These are phyloP conservation scores for Coriolopsis trogii DNA, from an alignment of 1,284 basidiomycete genomes.

Conservation along the genomic window DNA sequence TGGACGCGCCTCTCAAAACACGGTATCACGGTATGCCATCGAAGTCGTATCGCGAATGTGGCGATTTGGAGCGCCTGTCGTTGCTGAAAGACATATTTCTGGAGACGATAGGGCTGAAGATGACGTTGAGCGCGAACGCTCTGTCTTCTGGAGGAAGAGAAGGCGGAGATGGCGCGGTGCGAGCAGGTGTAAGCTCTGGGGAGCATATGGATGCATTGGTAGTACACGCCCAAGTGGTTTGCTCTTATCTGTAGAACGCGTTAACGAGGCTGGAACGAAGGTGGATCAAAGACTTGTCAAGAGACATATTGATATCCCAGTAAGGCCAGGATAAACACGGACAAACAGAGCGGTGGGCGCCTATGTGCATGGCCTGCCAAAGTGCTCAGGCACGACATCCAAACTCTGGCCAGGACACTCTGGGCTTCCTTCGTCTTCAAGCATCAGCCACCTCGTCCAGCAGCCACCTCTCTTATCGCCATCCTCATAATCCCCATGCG, in stretches of 20 bases:
- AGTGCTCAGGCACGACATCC: neutral
- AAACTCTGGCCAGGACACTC: neutral
- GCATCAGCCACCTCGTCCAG: slow-evolving; percentile 12
- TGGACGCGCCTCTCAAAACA: slow-evolving; percentile 34
- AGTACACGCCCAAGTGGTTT: neutral
- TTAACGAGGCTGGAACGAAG: neutral
- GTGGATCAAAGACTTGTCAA: no score
- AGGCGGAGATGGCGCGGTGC: slow-evolving; percentile 2
- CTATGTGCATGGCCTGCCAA: neutral
- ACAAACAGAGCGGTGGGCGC: slow-evolving; percentile 9
- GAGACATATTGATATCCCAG: neutral
- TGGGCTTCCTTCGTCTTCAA: slow-evolving; percentile 2
- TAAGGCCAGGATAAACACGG: slow-evolving; percentile 10
- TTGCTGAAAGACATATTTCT: slow-evolving; percentile 48
- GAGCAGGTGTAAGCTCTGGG: neutral
- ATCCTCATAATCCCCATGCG: slow-evolving; percentile 24
- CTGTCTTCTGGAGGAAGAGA: neutral
- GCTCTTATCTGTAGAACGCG: neutral
- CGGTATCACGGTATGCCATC: slow-evolving; percentile 34
- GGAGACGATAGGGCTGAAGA: slow-evolving; percentile 38
- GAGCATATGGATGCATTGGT: neutral
- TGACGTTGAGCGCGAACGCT: slow-evolving; percentile 1
- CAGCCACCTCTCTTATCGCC: slow-evolving; percentile 16
- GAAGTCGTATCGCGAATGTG: slow-evolving; percentile 46
- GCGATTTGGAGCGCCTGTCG: slow-evolving; percentile 45